A percentile compares a stretch with the other conserved stretches of the same genome.
phyloP scores from a whole-genome alignment of 805 yeast species.

The Yarrowia sp. region DNA sequence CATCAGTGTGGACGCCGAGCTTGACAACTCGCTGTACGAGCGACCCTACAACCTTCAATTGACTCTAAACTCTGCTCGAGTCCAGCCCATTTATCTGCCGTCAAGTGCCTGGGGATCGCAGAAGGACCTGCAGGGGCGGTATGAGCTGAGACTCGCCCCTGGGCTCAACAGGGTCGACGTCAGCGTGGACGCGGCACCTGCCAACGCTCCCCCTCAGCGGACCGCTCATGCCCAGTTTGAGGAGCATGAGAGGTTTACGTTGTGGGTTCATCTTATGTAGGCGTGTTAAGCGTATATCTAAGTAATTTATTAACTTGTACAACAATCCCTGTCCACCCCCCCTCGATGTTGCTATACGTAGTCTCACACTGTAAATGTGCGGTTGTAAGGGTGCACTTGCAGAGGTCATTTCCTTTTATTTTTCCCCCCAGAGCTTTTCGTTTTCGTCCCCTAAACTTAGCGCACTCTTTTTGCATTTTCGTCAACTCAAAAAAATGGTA shows the following conservation, averaged over 20 bases:
- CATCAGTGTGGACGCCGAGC: constrained; percentile 45
- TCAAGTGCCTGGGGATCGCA: constrained; percentile 33
- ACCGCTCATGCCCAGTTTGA: constrained; percentile 26
- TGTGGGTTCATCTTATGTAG: constrained; percentile 30
- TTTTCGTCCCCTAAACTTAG: too few relatives aligned
- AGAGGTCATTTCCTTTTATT: too few relatives aligned
- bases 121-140: constrained; percentile 34
- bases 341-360: too few relatives aligned
- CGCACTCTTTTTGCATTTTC: background rate
- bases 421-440: too few relatives aligned
- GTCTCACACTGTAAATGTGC: too few relatives aligned
- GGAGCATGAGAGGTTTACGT: constrained; percentile 29
- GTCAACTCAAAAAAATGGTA: background rate
- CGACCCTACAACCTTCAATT: constrained; percentile 37
- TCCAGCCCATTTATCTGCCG: constrained; percentile 34
- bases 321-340: too few relatives aligned
- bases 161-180: constrained; percentile 41
- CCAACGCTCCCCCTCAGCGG: constrained; percentile 22
- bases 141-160: constrained; percentile 38
- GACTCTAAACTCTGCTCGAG: constrained; percentile 37
- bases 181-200: constrained; percentile 33
- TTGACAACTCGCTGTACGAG: constrained; percentile 44
- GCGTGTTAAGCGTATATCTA: background rate
- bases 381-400: too few relatives aligned
- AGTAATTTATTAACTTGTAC: constrained; percentile 6